Percentiles rank a stretch among this genome's conserved stretches.
These are phyloP conservation scores for Cucumis sativus DNA, from an alignment of 306 rosid species.

Conservation along the genomic window DNA sequence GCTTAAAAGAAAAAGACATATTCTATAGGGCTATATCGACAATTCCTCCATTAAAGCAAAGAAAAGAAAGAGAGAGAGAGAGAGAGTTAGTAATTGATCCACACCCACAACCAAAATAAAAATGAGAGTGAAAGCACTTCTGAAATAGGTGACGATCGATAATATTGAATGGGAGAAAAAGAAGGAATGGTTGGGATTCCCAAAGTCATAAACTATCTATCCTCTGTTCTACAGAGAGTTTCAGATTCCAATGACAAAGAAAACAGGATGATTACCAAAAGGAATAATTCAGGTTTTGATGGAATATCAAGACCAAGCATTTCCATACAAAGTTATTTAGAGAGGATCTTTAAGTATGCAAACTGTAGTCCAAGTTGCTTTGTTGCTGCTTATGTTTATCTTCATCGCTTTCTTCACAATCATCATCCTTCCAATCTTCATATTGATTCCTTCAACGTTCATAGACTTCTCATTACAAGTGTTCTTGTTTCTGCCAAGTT, in stretches of 20 bases:
- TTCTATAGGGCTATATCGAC: too few relatives aligned
- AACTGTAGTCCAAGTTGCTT: background rate
- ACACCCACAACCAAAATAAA: too few relatives aligned
- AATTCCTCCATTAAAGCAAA: too few relatives aligned
- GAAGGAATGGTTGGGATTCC: too few relatives aligned
- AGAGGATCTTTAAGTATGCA: background rate
- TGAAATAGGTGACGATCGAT: too few relatives aligned
- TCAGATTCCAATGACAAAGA: background rate
- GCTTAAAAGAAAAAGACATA: too few relatives aligned
- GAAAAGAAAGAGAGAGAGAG: too few relatives aligned
- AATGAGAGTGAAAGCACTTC: too few relatives aligned
- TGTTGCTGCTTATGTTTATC: background rate
- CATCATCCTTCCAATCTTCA: constrained; percentile 17
- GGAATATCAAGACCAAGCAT: background rate
- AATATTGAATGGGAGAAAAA: too few relatives aligned
- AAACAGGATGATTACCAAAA: too few relatives aligned
- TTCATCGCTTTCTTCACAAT: background rate
- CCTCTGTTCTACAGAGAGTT: background rate
- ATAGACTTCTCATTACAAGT: constrained; percentile 71
- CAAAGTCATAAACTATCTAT: too few relatives aligned
- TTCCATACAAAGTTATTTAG: background rate
- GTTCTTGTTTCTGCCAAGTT: constrained; percentile 29
- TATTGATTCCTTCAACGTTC: constrained; percentile 68
- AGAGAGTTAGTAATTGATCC: too few relatives aligned
- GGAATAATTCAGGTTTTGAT: background rate